Percentiles rank a stretch among this genome's conserved stretches.
phyloP scores from a whole-genome alignment of 331 rosid genomes.

The Quercus tomentella region DNA sequence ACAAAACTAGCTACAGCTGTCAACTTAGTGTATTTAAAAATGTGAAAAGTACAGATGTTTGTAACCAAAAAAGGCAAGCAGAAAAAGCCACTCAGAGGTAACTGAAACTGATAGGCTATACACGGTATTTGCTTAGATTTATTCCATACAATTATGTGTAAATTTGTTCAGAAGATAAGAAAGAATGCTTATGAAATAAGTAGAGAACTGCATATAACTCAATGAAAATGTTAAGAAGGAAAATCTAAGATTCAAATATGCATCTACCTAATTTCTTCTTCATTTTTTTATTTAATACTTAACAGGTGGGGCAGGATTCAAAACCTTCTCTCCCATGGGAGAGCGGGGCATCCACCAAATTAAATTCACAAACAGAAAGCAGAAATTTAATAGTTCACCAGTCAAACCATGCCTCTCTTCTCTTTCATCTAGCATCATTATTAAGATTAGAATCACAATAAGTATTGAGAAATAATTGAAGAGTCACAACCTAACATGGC shows the following conservation, averaged over 20 bases:
- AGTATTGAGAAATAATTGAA: neutral
- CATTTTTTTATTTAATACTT: too few relatives aligned
- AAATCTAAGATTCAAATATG: neutral
- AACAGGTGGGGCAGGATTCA: too few relatives aligned
- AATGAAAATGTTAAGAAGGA: neutral
- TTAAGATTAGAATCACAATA: neutral
- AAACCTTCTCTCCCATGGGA: too few relatives aligned
- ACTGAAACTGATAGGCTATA: neutral
- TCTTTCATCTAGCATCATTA: neutral
- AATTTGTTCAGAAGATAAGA: neutral
- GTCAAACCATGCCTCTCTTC: neutral
- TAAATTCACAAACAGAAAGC: neutral
- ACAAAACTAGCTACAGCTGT: neutral
- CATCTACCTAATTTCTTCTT: neutral
- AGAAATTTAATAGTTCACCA: neutral
- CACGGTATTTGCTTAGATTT: neutral
- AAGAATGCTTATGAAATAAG: neutral
- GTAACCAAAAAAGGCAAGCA: neutral
- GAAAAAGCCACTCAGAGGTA: neutral
- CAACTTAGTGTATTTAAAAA: neutral
- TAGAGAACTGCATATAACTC: neutral
- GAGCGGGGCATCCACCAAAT: neutral
- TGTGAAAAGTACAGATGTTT: neutral
- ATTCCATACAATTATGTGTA: neutral
- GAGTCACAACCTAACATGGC: neutral